A percentile compares a stretch with the other conserved stretches of the same genome.
phyloP scores from a whole-genome alignment of 108 stramenopile genomes.

The Cyclotella kingstonii region DNA sequence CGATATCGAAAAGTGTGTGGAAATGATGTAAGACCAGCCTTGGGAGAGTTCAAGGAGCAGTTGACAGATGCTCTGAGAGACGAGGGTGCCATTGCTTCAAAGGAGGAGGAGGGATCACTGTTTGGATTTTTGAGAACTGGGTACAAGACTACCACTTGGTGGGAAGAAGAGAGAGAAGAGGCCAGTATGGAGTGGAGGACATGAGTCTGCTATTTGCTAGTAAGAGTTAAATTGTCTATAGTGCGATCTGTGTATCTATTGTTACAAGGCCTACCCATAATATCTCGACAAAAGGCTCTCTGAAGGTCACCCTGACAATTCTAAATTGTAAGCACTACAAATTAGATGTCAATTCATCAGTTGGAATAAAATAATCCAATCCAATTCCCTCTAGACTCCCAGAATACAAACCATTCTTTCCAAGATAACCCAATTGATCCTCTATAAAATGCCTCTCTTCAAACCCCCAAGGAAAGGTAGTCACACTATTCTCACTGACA shows the following conservation, averaged over 20 bases:
- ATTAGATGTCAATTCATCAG: too few species aligned
- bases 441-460: slow-evolving; percentile 23
- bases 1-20: slow-evolving; percentile 71
- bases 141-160: slow-evolving; percentile 91
- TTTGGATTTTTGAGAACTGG: slow-evolving; percentile 84
- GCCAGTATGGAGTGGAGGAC: slow-evolving; percentile 80
- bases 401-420: slow-evolving; percentile 3
- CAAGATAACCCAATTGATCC: neutral
- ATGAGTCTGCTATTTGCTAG: slow-evolving; percentile 16
- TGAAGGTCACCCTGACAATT: too few species aligned
- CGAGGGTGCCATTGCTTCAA: slow-evolving; percentile 59
- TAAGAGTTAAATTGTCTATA: too few species aligned
- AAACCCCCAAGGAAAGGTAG: slow-evolving; percentile 42
- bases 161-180: slow-evolving; percentile 85
- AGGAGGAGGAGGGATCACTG: slow-evolving; percentile 67
- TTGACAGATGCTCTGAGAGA: slow-evolving; percentile 81
- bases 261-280: too few species aligned
- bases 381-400: slow-evolving; percentile 25
- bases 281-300: too few species aligned
- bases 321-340: too few species aligned
- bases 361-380: slow-evolving; percentile 42
- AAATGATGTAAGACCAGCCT: slow-evolving; percentile 64
- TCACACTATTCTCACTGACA: slow-evolving; percentile 29
- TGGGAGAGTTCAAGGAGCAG: slow-evolving; percentile 90
- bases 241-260: too few species aligned